These are phyloP conservation scores for Clonostachys chloroleuca DNA, from an alignment of 2,329 filamentous ascomycete genomes.

Conservation along the genomic window DNA sequence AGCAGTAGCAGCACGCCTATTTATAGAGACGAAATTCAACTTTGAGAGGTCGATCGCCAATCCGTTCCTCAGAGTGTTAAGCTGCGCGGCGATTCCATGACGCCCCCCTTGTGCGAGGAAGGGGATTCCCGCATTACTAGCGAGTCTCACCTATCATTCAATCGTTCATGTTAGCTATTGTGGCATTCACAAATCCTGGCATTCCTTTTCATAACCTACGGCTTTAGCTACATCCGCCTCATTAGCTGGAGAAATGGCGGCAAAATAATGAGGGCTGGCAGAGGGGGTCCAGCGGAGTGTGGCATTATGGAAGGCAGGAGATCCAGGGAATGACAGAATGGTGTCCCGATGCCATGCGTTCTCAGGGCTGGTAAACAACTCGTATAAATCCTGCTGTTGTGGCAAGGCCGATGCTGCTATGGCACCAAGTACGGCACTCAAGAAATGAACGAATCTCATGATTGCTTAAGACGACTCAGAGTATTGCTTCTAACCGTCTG, in stretches of 20 bases:
- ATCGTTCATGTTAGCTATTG: no score
- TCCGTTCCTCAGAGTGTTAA: not conserved
- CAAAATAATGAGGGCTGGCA: not conserved
- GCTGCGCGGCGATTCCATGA: constrained; percentile 5
- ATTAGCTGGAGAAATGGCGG: not conserved
- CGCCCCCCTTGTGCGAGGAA: constrained; percentile 7
- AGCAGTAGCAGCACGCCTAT: not conserved
- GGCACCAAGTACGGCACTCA: no score
- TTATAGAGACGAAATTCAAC: constrained; percentile 4
- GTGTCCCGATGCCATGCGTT: not conserved
- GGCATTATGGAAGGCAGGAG: not conserved
- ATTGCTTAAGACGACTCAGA: no score
- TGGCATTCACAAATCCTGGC: no score
- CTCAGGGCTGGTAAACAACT: not conserved
- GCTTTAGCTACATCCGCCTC: not conserved
- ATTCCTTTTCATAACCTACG: not conserved
- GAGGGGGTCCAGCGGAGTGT: not conserved
- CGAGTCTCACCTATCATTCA: no score
- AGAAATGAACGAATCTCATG: no score
- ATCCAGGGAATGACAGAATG: not conserved
- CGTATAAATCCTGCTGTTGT: no score
- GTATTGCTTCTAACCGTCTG: no score
- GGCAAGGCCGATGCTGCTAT: no score
- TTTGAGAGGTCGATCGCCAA: constrained; percentile 7
- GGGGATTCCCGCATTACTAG: constrained; percentile 1